These are phyloP conservation scores for Penicillium alfredii DNA, from an alignment of 495 filamentous ascomycete species.

Conservation along the genomic window DNA sequence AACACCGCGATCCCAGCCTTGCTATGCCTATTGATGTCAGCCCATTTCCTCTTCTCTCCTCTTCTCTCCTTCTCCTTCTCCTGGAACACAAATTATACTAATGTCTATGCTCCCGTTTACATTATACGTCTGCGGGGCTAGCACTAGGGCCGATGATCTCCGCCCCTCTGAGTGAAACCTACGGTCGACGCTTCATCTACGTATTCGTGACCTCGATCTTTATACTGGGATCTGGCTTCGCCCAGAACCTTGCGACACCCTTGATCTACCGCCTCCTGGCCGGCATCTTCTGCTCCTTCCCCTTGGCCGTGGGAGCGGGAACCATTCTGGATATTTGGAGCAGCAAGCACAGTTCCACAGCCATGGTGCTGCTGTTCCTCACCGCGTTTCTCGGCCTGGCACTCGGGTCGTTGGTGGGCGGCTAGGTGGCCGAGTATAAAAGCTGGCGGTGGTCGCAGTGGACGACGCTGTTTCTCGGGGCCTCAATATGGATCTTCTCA, in stretches of 20 bases:
- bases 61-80: too few species aligned
- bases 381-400: constrained; percentile 47
- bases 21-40: too few species aligned
- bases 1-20: too few species aligned
- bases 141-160: constrained; percentile 55
- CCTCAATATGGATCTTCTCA: constrained; percentile 20
- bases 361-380: constrained; percentile 24
- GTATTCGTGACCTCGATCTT: constrained; percentile 54
- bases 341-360: constrained; percentile 6
- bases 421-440: constrained; percentile 49
- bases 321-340: constrained; percentile 19
- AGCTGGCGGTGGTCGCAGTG: constrained; percentile 54
- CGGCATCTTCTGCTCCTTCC: constrained; percentile 37
- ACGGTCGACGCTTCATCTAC: constrained; percentile 51
- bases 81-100: too few species aligned
- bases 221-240: constrained; percentile 54
- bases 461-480: constrained; percentile 33
- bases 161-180: constrained; percentile 53
- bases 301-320: constrained; percentile 15
- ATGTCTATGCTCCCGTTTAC: constrained; percentile 53
- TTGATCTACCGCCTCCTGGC: constrained; percentile 57
- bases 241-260: constrained; percentile 49
- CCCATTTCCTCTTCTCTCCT: too few species aligned
- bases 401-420: constrained; percentile 54
- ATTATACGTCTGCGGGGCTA: constrained; percentile 51